Evolutionary conservation across 1,284 basidiomycete species (phyloP).

Genomic region (Ceraceosorus guamensis): DNA sequence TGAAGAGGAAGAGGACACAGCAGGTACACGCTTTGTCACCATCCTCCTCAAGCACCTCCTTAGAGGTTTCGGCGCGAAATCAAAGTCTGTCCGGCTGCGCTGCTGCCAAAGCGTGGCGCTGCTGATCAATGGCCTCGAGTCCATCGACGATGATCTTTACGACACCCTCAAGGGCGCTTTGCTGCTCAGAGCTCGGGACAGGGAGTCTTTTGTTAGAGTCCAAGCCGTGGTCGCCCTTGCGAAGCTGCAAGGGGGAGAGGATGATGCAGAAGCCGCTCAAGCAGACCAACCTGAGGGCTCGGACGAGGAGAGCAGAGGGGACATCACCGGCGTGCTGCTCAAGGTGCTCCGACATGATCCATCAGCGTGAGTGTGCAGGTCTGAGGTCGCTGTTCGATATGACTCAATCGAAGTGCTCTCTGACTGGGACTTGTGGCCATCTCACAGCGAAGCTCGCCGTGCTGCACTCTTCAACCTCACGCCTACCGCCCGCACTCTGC

Average conservation of each 20-base stretch:
- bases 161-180: conserved; percentile 62
- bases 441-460: conserved; percentile 74
- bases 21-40: conserved; percentile 66
- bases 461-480: conserved; percentile 75
- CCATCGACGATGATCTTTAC: conserved; percentile 64
- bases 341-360: conserved; percentile 66
- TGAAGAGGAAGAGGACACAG: conserved; percentile 64
- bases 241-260: conserved; percentile 64
- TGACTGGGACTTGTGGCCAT: neutral
- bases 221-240: conserved; percentile 79
- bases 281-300: conserved; percentile 59
- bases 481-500: conserved; percentile 57
- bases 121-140: conserved; percentile 29
- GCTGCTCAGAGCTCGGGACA: conserved; percentile 74
- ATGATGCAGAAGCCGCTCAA: conserved; percentile 19
- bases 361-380: conserved; percentile 14
- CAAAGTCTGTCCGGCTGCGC: conserved; percentile 77
- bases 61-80: conserved; percentile 77
- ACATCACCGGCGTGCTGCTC: conserved; percentile 54
- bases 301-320: conserved; percentile 60
- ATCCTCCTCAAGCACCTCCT: conserved; percentile 68
- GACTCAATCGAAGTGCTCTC: neutral
- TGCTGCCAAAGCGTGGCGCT: conserved; percentile 64
- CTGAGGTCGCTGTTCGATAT: neutral
- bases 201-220: conserved; percentile 72